These are phyloP conservation scores for Cenchrus americanus DNA, from an alignment of 176 grass and related monocot species.

Conservation along the genomic window DNA sequence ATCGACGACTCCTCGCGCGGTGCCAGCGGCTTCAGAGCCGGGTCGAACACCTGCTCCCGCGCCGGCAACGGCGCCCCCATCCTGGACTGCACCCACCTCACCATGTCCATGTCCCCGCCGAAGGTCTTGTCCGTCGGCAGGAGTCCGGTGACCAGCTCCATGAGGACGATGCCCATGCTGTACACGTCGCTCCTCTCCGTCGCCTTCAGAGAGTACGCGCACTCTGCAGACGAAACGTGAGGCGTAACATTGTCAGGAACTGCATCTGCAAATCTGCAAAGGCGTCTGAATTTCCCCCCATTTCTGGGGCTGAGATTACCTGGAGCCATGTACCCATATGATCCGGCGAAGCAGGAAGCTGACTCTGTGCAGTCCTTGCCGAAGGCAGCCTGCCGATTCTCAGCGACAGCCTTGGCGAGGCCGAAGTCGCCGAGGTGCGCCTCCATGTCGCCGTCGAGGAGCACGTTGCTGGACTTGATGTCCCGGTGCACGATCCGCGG, in stretches of 20 bases:
- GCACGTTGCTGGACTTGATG: conserved; percentile 93
- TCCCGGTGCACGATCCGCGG: conserved; percentile 78
- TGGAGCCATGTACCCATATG: conserved; percentile 95
- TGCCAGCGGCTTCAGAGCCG: conserved; percentile 57
- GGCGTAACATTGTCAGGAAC: not conserved
- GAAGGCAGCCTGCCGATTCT: conserved; percentile 20
- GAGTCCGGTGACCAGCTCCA: conserved; percentile 84
- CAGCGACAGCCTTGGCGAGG: conserved; percentile 80
- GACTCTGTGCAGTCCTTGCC: conserved; percentile 67
- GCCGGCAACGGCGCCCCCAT: conserved; percentile 32
- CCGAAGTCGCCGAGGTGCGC: conserved; percentile 97
- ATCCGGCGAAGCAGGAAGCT: conserved; percentile 81
- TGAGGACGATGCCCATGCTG: conserved; percentile 93
- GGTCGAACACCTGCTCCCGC: conserved; percentile 66
- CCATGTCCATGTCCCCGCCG: conserved; percentile 83
- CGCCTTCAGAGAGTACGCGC: conserved; percentile 83
- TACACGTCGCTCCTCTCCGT: conserved; percentile 89
- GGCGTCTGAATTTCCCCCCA: not conserved
- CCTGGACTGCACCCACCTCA: conserved; percentile 78
- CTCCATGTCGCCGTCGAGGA: conserved; percentile 93
- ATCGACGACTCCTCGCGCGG: conserved; percentile 68
- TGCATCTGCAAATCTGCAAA: conserved; percentile 5
- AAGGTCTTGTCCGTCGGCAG: conserved; percentile 85
- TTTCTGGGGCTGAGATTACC: conserved; percentile 49
- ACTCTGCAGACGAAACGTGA: conserved; percentile 55